Evolutionary conservation across 495 filamentous ascomycete species (phyloP).

Genomic region (Cetradonia linearis): DNA sequence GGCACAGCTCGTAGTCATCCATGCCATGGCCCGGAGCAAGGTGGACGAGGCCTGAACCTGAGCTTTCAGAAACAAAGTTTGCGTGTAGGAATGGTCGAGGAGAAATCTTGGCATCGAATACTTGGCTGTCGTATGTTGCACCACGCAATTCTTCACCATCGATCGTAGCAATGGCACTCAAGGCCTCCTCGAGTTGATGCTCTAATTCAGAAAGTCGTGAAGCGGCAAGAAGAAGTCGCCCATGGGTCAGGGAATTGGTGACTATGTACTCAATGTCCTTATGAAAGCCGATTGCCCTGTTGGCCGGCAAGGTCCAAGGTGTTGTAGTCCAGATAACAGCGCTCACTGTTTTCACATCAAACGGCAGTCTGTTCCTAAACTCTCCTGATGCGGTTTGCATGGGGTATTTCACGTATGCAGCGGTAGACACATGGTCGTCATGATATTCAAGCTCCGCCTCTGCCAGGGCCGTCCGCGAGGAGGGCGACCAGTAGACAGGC

Average conservation of each 20-base stretch:
- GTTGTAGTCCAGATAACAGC: slow-evolving; percentile 96
- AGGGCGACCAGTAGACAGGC: slow-evolving; percentile 95
- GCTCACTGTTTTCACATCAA: slow-evolving; percentile 37
- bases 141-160: slow-evolving; percentile 55
- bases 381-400: slow-evolving; percentile 43
- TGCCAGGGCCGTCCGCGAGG: slow-evolving; percentile 78
- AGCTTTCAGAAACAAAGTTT: slow-evolving; percentile 74
- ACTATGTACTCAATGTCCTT: slow-evolving; percentile 63
- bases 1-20: slow-evolving; percentile 87
- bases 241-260: slow-evolving; percentile 44
- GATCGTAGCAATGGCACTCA: slow-evolving; percentile 46
- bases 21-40: slow-evolving; percentile 90
- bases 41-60: slow-evolving; percentile 88
- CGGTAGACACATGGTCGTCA: slow-evolving; percentile 66
- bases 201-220: slow-evolving; percentile 49
- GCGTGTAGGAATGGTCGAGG: slow-evolving; percentile 65
- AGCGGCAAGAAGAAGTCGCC: slow-evolving; percentile 55
- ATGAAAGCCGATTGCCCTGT: slow-evolving; percentile 75
- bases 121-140: slow-evolving; percentile 54
- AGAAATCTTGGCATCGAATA: slow-evolving; percentile 42
- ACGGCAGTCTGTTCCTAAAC: slow-evolving; percentile 33
- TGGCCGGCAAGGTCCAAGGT: slow-evolving; percentile 94
- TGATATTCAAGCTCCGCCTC: slow-evolving; percentile 96
- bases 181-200: slow-evolving; percentile 34
- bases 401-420: slow-evolving; percentile 75